phyloP scores from a whole-genome alignment of 1,139 yeast species.

The Candida glucosophila region DNA sequence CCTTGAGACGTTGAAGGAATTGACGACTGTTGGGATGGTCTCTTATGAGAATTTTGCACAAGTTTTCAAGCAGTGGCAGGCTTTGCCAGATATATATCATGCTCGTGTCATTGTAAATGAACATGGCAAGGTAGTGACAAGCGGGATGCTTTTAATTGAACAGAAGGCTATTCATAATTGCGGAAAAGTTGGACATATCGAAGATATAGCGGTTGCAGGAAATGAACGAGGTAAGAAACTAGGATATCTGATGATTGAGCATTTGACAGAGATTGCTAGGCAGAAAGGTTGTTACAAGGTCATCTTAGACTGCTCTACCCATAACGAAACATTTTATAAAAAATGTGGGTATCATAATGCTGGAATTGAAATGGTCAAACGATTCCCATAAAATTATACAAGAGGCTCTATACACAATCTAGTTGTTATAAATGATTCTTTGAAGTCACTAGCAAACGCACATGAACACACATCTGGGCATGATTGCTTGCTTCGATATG shows the following conservation, averaged over 20 bases:
- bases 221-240: slow-evolving; percentile 77
- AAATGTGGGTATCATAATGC: slow-evolving; percentile 66
- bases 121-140: slow-evolving; percentile 37
- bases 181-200: slow-evolving; percentile 88
- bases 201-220: slow-evolving; percentile 77
- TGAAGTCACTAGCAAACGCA: no score
- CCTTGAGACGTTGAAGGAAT: slow-evolving; percentile 39
- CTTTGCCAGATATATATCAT: slow-evolving; percentile 37
- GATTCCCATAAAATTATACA: slow-evolving; percentile 9
- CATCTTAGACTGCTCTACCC: slow-evolving; percentile 78
- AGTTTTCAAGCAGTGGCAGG: slow-evolving; percentile 41
- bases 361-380: slow-evolving; percentile 64
- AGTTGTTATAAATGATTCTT: no score
- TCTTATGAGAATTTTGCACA: slow-evolving; percentile 31
- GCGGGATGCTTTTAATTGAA: slow-evolving; percentile 47
- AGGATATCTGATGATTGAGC: slow-evolving; percentile 59
- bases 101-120: slow-evolving; percentile 53
- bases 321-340: slow-evolving; percentile 77
- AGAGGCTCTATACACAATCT: no score
- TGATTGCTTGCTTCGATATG: no score
- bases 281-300: slow-evolving; percentile 73
- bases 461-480: no score
- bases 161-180: slow-evolving; percentile 65
- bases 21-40: slow-evolving; percentile 62
- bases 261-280: slow-evolving; percentile 53